Evolutionary conservation across 495 filamentous ascomycete genomes (phyloP), one percentile per base, ranked within the genome.

Genomic region (Podospora fimiseda): DNA sequence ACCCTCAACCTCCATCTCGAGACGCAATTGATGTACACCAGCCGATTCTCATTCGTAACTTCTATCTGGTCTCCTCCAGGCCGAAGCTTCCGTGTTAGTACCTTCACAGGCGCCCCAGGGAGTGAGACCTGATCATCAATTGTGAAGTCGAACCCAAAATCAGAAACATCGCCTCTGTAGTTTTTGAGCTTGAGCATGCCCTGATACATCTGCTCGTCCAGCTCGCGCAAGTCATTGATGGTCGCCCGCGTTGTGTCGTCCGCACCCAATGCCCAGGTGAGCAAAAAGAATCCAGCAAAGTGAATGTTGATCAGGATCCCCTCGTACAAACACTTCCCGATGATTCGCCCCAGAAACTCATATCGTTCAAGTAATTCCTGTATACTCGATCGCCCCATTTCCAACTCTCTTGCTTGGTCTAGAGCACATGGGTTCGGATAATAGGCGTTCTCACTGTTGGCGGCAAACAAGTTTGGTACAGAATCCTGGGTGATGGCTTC

Each of bases 261-360:
- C 8, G 69, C 62, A 15, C 85, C 85, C 40, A 91, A 74, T 9
- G 89, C 81, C 93, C 93, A 99, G 62, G 95, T 95, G 36, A 96
- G 78, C 5, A 99, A 80, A 74, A 99, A 99, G 70, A 97, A 97
- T 2, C 88, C 84, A 2, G 92, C 93, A 70, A 99, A 99, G 52
- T 80, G 77, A 58, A 97, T 86, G 65, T 99, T 91, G 49, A 97
- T 85, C 9, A 99, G 77, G 44, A 99, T 97, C 1, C 92, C 91
- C 70, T 99, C 93, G 60, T 99, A 99, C 49, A 99, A 76, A 69
- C 93, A 99, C 67, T 99, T 99, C 2, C 93, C 93, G 40, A 99
- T 84, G 22, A 97, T 78, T 6, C 93, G 83, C 9, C 93, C 93
- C 0, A 95, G 73, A 57, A 99, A 99, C 62, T 97, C 92, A 62